Base-by-base conservation (phyloP, 345 rosid genomes). In the Salix brachista region DNA sequence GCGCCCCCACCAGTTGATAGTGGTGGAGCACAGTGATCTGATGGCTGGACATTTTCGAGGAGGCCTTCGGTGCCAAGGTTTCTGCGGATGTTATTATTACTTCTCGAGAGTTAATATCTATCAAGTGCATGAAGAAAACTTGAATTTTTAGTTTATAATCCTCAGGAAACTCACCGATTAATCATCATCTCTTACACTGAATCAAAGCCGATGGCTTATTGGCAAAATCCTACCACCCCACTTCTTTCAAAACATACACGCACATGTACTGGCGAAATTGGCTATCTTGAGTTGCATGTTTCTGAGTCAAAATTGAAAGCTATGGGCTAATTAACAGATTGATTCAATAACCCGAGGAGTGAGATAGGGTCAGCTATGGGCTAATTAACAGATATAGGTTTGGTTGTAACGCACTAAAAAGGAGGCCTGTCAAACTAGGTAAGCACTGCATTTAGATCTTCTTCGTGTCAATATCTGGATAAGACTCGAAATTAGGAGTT, bases 341-440 rank as follows among this genome's bases (percentile, higher is more conserved):
- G 76, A 75, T 26, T 28, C 18, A 46, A 0, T 46, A 13, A 14
- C 14, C 50, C 50, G 17, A 14, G 4, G 50, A 46, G 18, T 3
- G 50, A 14, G 50, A 46, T 46, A 54, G 13, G 41, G 42, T 46
- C 80, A 50, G 73, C 78, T 71, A 28, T 58, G 72, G 52, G 58
- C 71, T 70, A 39, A 48, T 19, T 48, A 69, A 65, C 75, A 77
- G 69, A 32, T 67, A 66, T 39, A 42, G 28, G 18, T 80, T 60
- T 41, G 85, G 86, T 9, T 80, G 80, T 50, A 71, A 52, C 75
- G 84, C 90, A 84, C 89, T 74, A 3, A 72, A 48, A 48, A 6
- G n/a, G 58, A 58, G 32, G 44, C 25, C 25, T n/a, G 66, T 54
- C 69, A 69, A 83, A 72, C 14, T 69, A 25, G 67, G 26, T 73